These are phyloP conservation scores for Boletus sp. DNA, from an alignment of 1,284 basidiomycete species.

Conservation along the genomic window DNA sequence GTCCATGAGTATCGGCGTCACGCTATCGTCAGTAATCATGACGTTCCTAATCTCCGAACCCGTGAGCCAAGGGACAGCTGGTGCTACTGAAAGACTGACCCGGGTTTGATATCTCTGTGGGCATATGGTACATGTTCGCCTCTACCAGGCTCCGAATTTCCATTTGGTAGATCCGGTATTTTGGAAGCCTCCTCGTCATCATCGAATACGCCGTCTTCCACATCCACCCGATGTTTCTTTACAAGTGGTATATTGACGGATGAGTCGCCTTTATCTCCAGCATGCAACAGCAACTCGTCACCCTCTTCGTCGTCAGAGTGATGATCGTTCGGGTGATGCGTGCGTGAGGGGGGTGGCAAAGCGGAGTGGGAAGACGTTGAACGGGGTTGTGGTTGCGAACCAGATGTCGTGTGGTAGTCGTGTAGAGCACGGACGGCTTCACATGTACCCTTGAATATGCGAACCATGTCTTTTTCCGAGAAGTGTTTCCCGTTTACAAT, in stretches of 20 bases:
- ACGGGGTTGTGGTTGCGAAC: slow-evolving; percentile 33
- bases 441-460: slow-evolving; percentile 91
- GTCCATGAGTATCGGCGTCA: slow-evolving; percentile 92
- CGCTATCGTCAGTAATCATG: slow-evolving; percentile 91
- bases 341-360: too few species aligned
- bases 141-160: slow-evolving; percentile 37
- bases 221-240: slow-evolving; percentile 46
- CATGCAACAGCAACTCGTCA: slow-evolving; percentile 64
- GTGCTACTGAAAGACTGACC: slow-evolving; percentile 46
- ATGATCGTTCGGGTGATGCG: slow-evolving; percentile 21
- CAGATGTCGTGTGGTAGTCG: slow-evolving; percentile 57
- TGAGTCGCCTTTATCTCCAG: slow-evolving; percentile 57
- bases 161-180: slow-evolving; percentile 31
- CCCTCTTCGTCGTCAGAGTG: slow-evolving; percentile 40
- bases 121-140: slow-evolving; percentile 82
- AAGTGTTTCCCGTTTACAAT: slow-evolving; percentile 81
- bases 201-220: slow-evolving; percentile 66
- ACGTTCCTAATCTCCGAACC: slow-evolving; percentile 63
- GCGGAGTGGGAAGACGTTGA: slow-evolving; percentile 23
- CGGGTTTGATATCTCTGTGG: slow-evolving; percentile 96
- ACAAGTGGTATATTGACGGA: slow-evolving; percentile 47
- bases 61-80: slow-evolving; percentile 5
- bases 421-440: slow-evolving; percentile 94
- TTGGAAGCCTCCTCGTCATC: slow-evolving; percentile 65
- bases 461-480: slow-evolving; percentile 84